These are phyloP conservation scores for Larix sibirica DNA, from an alignment of 83 land plant genomes.

Conservation along the genomic window DNA sequence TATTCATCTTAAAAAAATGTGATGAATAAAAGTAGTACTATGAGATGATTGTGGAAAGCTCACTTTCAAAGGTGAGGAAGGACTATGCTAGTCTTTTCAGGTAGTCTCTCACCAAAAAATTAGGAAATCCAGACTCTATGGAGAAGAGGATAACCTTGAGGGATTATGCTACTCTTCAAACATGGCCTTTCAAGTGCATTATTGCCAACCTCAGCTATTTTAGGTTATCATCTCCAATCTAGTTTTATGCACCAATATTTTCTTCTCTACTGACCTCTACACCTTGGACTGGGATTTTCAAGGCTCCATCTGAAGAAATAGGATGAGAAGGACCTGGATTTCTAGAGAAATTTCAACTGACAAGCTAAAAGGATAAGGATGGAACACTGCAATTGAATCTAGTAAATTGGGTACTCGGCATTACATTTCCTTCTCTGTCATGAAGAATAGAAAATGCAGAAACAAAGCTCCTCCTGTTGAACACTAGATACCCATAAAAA, in stretches of 20 bases:
- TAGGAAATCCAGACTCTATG: slow-evolving; percentile 8
- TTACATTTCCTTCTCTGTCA: neutral
- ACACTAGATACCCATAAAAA: too few species aligned
- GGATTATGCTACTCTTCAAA: slow-evolving; percentile 1
- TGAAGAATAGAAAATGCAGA: neutral
- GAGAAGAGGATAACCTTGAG: slow-evolving; percentile 9
- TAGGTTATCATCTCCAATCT: neutral
- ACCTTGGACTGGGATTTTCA: neutral
- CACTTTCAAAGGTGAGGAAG: slow-evolving; percentile 11
- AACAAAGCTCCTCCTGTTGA: too few species aligned
- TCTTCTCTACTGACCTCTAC: too few species aligned
- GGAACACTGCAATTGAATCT: neutral
- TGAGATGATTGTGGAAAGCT: neutral
- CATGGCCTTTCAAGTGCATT: neutral
- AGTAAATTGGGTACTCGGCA: neutral
- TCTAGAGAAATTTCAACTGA: neutral
- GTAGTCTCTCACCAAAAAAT: slow-evolving; percentile 3
- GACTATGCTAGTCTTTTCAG: neutral
- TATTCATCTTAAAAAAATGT: neutral
- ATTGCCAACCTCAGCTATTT: neutral
- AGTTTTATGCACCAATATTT: neutral
- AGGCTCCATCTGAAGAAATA: neutral
- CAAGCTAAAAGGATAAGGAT: neutral
- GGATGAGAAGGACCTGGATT: neutral
- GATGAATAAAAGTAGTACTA: neutral